Evolutionary conservation across 257 asterid genomes (phyloP).

Genomic region (Eustoma russellianum): DNA sequence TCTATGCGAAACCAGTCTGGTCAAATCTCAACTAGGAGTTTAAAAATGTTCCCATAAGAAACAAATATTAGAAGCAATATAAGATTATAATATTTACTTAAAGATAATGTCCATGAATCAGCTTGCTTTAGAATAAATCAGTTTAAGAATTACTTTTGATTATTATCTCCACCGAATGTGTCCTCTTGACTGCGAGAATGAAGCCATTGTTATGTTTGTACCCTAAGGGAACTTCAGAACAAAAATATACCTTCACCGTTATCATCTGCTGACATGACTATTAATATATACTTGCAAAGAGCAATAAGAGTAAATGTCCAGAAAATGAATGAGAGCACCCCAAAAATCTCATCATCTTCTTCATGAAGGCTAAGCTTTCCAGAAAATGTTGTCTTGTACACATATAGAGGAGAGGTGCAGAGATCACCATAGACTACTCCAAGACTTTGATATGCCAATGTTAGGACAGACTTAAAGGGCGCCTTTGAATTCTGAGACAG

Average conservation of each 20-base stretch:
- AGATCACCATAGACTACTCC: slow-evolving; percentile 37
- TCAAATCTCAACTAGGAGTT: too few species aligned
- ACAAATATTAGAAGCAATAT: too few species aligned
- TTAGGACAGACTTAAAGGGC: slow-evolving; percentile 13
- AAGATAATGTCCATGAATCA: too few species aligned
- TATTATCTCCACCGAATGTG: too few species aligned
- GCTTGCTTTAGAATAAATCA: too few species aligned
- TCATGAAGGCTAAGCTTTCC: slow-evolving; percentile 21
- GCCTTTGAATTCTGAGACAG: neutral
- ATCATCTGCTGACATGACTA: slow-evolving; percentile 29
- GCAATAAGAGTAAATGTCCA: slow-evolving; percentile 33
- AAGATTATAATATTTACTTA: too few species aligned
- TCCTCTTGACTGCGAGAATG: too few species aligned
- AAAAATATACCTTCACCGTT: slow-evolving; percentile 29
- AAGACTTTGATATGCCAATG: slow-evolving; percentile 31
- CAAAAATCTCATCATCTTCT: slow-evolving; percentile 25
- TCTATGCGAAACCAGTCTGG: too few species aligned
- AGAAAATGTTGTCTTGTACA: slow-evolving; percentile 22
- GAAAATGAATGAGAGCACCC: slow-evolving; percentile 31
- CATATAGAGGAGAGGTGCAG: slow-evolving; percentile 35
- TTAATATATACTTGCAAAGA: slow-evolving; percentile 22
- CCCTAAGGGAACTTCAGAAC: neutral
- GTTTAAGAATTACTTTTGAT: too few species aligned
- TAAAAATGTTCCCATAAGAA: too few species aligned
- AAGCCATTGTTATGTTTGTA: too few species aligned